phyloP scores from a whole-genome alignment of 2,329 filamentous ascomycete species.

The Aspergillus candidus region DNA sequence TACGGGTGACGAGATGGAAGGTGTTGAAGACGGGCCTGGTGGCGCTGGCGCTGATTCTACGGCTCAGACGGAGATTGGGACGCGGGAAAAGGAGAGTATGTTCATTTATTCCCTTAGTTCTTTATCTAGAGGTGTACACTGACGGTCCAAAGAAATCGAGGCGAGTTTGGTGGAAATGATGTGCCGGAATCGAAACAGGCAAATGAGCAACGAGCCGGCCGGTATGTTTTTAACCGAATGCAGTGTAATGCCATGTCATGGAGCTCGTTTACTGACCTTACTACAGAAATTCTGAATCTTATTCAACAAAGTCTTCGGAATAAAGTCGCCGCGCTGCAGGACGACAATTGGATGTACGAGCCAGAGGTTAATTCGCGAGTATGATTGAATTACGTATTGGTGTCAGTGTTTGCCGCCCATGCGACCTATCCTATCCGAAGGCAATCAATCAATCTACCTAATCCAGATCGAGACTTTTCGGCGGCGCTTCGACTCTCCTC shows the following conservation, averaged over 20 bases:
- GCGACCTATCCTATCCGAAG: not conserved
- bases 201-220: slow-evolving; percentile 58
- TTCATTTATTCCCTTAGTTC: not conserved
- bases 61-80: slow-evolving; percentile 28
- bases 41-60: slow-evolving; percentile 49
- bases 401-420: not conserved
- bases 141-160: slow-evolving; percentile 37
- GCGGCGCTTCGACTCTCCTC: slow-evolving; percentile 44
- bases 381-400: slow-evolving; percentile 12
- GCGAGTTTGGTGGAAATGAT: slow-evolving; percentile 41
- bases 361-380: slow-evolving; percentile 49
- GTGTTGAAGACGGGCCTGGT: slow-evolving; percentile 46
- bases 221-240: slow-evolving; percentile 42
- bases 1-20: slow-evolving; percentile 38
- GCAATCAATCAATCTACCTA: slow-evolving; percentile 17
- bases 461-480: slow-evolving; percentile 41
- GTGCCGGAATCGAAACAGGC: slow-evolving; percentile 36
- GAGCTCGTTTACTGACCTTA: slow-evolving; percentile 7
- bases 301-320: slow-evolving; percentile 64
- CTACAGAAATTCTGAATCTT: slow-evolving; percentile 60
- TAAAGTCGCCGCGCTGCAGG: slow-evolving; percentile 66
- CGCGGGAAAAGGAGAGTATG: slow-evolving; percentile 39
- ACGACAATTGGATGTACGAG: slow-evolving; percentile 92
- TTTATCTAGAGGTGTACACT: not conserved
- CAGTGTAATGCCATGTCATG: not conserved